Base-by-base conservation (phyloP, 768 basidiomycete species). In the Ramaria sp. region DNA sequence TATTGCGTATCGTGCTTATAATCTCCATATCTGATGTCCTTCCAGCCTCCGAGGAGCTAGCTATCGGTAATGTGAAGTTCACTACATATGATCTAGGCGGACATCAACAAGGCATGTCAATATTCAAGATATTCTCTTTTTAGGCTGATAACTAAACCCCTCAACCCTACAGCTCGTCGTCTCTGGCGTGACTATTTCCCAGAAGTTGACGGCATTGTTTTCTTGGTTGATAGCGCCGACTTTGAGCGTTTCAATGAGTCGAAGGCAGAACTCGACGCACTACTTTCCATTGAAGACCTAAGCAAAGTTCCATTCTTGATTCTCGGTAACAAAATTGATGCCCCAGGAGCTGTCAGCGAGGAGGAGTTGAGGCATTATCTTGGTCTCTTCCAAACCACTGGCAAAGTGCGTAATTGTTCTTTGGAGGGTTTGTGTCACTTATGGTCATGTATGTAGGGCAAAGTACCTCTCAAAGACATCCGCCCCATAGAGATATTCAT, bases 151-250 rank as follows among this genome's bases (percentile, higher is more conserved):
- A 57, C 38, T 15, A 32, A 27, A 27, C 15, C 30, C 30, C 27
- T 36, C 28, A 34, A 39, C 41, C 24, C 25, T 18, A 22, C 62
- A 82, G 96, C 96, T 52, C 94, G 96, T 61, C 90, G 96, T 61
- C 85, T 98, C 67, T 99, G 96, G 96, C 83, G 93, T 56, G 94
- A 99, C 37, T 99, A 98, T 74, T 98, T 99, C 83, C 96, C 96
- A 48, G 96, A 98, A 69, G 96, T 98, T 41, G 93, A 99, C 63
- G 95, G 92, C 16, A 97, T 99, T 63, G 83, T 98, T 65, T 99
- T 98, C 81, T 77, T 99, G 56, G 94, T 99, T 57, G 96, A 99
- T 73, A 88, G 83, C 61, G 92, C 92, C 59, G 96, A 99, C 75
- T 85, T 85, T 65, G 96, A 98, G 73, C 88, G 95, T 41, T 95